Percentiles rank a stretch among this genome's conserved stretches.
Conservation (phyloP, 768 basidiomycete genomes). For the Mycena alexandri region DNA sequence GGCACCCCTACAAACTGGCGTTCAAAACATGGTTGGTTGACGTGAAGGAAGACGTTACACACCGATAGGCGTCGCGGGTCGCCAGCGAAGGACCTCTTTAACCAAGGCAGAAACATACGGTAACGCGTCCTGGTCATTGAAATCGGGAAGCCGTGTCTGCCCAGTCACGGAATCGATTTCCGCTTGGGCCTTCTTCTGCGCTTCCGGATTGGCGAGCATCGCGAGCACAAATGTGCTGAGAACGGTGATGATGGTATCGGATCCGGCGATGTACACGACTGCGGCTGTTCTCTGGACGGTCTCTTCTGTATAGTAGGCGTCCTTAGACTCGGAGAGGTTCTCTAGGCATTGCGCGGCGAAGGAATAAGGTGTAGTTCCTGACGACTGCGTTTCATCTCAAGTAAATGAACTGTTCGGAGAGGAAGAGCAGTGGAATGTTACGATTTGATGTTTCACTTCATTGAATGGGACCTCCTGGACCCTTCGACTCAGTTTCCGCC, state of each 20-base stretch:
- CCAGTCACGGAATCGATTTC: conserved; percentile 51
- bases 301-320: not conserved
- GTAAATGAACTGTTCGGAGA: no score
- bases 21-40: no score
- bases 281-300: conserved; percentile 3
- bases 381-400: not conserved
- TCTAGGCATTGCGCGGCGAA: conserved; percentile 1
- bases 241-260: conserved; percentile 15
- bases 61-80: conserved; percentile 26
- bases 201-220: conserved; percentile 45
- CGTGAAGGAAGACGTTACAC: not conserved
- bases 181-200: conserved; percentile 46
- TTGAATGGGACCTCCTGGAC: conserved; percentile 34
- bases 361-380: not conserved
- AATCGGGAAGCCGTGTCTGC: conserved; percentile 41
- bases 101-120: conserved; percentile 36
- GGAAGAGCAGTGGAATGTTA: not conserved
- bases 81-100: conserved; percentile 23
- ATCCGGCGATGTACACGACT: conserved; percentile 13
- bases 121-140: conserved; percentile 41
- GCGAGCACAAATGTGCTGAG: conserved; percentile 45
- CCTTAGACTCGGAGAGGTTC: not conserved
- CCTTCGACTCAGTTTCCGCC: conserved; percentile 22
- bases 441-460: conserved; percentile 31
- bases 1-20: no score